These are phyloP conservation scores for Nicotiana knightiana DNA, from an alignment of 257 asterid genomes.

Conservation along the genomic window DNA sequence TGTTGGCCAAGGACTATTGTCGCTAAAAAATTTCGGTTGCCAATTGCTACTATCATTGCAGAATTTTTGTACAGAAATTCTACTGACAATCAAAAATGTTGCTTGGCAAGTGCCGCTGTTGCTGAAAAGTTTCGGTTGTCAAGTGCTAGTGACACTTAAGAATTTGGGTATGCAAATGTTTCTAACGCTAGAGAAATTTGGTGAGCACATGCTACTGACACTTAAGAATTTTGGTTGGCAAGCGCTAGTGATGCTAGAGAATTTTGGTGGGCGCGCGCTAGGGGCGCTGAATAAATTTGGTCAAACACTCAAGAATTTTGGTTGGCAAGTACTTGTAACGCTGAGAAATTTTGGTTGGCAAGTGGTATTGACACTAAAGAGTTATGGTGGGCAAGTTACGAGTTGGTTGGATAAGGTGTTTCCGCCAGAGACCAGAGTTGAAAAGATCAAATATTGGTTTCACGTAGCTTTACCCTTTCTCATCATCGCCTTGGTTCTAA, in stretches of 20 bases:
- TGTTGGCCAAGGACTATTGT: not conserved
- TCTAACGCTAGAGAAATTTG: not conserved
- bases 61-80: not conserved
- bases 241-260: not conserved
- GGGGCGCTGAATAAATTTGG: no score
- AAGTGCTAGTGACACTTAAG: not conserved
- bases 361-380: not conserved
- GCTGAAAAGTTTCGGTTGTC: not conserved
- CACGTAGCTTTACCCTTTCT: slow-evolving; percentile 7
- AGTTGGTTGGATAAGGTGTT: slow-evolving; percentile 30
- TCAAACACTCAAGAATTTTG: not conserved
- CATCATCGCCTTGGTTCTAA: not conserved
- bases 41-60: not conserved
- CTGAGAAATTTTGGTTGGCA: not conserved
- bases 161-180: not conserved
- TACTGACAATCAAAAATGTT: not conserved
- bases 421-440: slow-evolving; percentile 37
- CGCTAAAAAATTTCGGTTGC: not conserved
- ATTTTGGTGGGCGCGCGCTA: not conserved
- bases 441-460: slow-evolving; percentile 24
- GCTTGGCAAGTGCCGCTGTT: not conserved
- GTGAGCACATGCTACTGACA: not conserved
- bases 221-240: not conserved
- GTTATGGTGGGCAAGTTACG: not conserved
- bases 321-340: not conserved